Base-by-base conservation (phyloP, 805 yeast species). In the Hanseniaspora thailandica region DNA sequence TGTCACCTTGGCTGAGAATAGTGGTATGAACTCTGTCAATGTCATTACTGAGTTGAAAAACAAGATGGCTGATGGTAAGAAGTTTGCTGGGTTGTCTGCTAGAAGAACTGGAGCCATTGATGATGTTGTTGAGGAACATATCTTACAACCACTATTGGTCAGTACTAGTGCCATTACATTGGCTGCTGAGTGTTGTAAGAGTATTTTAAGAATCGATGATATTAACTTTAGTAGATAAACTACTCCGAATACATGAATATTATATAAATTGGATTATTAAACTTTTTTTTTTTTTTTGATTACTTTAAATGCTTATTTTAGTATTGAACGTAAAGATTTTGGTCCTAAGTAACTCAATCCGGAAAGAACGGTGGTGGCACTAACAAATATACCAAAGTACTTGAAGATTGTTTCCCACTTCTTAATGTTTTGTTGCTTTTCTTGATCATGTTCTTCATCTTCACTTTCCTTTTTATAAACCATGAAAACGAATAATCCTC, bases 121-220 rank as follows among this genome's bases (percentile, higher is more conserved):
- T 67, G 41, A 54, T 30, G 87, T 95, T 30, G 86, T 74, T 61
- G 86, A 84, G 50, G 99, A 93, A 69, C 95, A 93, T 66, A 96
- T 93, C 55, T 73, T 93, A 63, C 99, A 93, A 69, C 99, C 99
- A 3, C 94, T 89, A 9, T 75, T 93, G 66, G 98, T 93, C 51
- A 85, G 84, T 66, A 89, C 93, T 19, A 86, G 96, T 69, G 96
- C 97, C 47, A 82, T 93, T 55, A 81, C 95, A 13, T 77, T 93
- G 61, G 97, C 97, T 31, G 83, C 97, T 20, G 99, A 93, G 73
- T 85, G 95, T 59, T 97, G 90, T 55, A 94, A 93, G 72, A 84
- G 95, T 44, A 88, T 93, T 59, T 75, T 93, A 67, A 83, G 98
- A 70, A 93, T 93, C 63, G 99, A 93, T 69, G 99, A 94, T 69